phyloP scores from a whole-genome alignment of 176 grass and related monocot genomes.

The Chrysopogon serrulatus region DNA sequence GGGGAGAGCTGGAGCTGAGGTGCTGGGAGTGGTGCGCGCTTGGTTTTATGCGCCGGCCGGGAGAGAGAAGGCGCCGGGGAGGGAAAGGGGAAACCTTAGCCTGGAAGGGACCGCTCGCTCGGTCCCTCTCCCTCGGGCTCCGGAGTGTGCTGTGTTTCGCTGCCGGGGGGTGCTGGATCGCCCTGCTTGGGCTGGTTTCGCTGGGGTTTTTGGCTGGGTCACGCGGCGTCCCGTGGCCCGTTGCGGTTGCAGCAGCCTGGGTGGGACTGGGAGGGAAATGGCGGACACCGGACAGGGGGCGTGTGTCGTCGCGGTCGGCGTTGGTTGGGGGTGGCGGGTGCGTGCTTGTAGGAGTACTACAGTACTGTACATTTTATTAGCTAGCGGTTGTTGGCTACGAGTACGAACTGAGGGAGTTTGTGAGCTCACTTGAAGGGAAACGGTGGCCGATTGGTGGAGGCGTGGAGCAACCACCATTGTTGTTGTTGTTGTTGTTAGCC shows the following conservation, averaged over 20 bases:
- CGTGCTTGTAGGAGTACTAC: no score
- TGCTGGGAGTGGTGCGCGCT: not conserved
- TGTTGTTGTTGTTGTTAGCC: no score
- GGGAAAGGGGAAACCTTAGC: not conserved
- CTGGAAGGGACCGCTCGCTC: constrained; percentile 32
- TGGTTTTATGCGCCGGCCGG: constrained; percentile 45
- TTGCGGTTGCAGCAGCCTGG: no score
- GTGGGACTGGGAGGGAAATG: no score
- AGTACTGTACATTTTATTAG: no score
- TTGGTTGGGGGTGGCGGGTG: not conserved
- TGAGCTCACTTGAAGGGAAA: not conserved
- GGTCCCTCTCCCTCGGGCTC: not conserved
- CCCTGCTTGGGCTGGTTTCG: not conserved
- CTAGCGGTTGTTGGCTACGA: not conserved
- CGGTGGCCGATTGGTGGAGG: not conserved
- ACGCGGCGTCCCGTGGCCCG: not conserved
- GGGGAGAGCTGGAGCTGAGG: not conserved
- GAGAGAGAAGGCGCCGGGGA: not conserved
- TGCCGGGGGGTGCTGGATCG: not conserved
- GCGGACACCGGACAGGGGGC: not conserved
- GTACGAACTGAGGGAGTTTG: not conserved
- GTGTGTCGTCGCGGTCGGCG: not conserved
- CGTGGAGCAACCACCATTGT: not conserved
- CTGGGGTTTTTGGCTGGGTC: not conserved
- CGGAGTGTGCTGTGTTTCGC: not conserved